Evolutionary conservation across 805 yeast genomes (phyloP), one percentile per base, ranked within the genome.

Genomic region (Schizosaccharomyces cryophilus): DNA sequence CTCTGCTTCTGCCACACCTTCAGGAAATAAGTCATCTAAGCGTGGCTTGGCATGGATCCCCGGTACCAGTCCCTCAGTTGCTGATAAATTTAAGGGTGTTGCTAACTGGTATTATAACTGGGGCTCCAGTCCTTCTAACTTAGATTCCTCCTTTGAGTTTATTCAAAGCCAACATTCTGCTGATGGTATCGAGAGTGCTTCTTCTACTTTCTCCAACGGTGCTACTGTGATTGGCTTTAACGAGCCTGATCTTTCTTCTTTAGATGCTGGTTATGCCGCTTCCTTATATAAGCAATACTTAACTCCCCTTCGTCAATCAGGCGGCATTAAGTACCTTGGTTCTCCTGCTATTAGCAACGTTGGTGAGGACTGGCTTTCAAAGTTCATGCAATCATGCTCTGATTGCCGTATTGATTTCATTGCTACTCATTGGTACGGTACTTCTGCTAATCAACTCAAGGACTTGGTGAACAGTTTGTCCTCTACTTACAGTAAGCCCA

Each of bases 21-120:
- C 40, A 13, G 40, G 40, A 11, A 13, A 35, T 2, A 35, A 35
- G 40, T n/a, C 29, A 24, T 30, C 42, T n/a, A 59, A 59, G 54
- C 61, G 61, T 17, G 61, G 61, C 11, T 30, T 59, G 35, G 61
- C 61, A 26, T 59, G 61, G 61, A n/a, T 30, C 6, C 30, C 21
- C 13, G 31, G 26, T 11, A 59, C 40, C 38, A 3, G 4, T 21
- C 29, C 26, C 13, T n/a, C 35, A 3, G 13, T n/a, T 30, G 40
- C 54, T 31, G 29, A 24, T 15, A 30, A 13, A 7, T 35, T 38
- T 29, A 40, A 35, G n/a, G 21, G 26, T 6, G 11, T 17, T n/a
- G 29, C 24, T 19, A 21, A 11, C 54, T 59, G 61, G 61, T 42
- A 38, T 31, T 59, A 59, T 31, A 42, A 59, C 54, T 59, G 61